Base-by-base conservation (phyloP, 495 filamentous ascomycete genomes). In the Schizothecium vesticola region DNA sequence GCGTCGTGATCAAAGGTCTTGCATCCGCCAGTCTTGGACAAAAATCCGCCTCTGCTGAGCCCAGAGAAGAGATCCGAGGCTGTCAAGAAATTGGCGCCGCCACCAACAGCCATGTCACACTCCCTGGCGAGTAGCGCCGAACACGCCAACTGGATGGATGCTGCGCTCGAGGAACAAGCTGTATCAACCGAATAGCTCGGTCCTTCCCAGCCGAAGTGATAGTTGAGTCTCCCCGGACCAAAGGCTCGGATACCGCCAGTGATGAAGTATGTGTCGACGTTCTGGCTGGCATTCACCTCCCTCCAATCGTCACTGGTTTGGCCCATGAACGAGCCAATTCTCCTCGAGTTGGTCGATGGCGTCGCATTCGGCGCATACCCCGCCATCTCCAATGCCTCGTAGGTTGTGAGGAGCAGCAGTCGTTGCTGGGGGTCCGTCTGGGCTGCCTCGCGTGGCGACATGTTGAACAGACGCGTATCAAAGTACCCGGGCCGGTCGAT, bases 321-420 rank as follows among this genome's bases (percentile, higher is more conserved):
- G 28, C 92, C 92, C 73, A 93, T 92, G 77, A 92, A 96, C 12
- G 88, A 89, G n/a, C 91, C 92, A 61, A 95, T 88, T 0, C 92
- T 84, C 72, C 91, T 84, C n/a, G 88, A 83, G 71, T 90, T 87
- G 0, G 90, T 91, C 5, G 89, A 91, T 0, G 88, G 88, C 0
- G 92, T 93, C 43, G 85, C 81, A 72, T 92, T 87, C 0, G 90
- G 89, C 7, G 92, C 87, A 70, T 90, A 89, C 0, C 92, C 92
- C 28, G 90, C 87, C 86, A 89, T 89, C 76, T 96, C 92, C 1
- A 96, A 81, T 2, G 92, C 92, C 72, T 94, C 92, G 68, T 94
- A 94, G 0, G 91, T 90, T 22, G 89, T 93, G 51, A 89, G 82
- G 6, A 96, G 80, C 2, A 89, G 87, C 59, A 93, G 77, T 25